These are phyloP conservation scores for Botryotinia narcissicola DNA, from an alignment of 2,329 filamentous ascomycete species.

Conservation along the genomic window DNA sequence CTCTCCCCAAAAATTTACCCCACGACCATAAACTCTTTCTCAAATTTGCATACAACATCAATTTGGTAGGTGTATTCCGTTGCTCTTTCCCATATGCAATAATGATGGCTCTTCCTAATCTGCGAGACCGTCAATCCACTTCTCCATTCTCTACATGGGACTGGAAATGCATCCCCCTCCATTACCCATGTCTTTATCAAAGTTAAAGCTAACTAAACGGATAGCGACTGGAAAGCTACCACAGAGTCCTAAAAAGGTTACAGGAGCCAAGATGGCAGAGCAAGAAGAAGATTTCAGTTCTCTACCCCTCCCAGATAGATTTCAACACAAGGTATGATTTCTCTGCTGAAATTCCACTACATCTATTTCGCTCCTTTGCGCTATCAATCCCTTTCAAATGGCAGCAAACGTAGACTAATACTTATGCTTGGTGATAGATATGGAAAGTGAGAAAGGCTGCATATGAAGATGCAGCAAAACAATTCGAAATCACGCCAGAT, in stretches of 20 bases:
- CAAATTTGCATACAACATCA: constrained; percentile 11
- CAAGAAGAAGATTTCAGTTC: constrained; percentile 79
- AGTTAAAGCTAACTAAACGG: constrained; percentile 33
- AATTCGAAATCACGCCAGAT: constrained; percentile 80
- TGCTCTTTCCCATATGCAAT: constrained; percentile 12
- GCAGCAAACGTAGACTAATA: constrained; percentile 29
- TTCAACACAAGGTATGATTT: constrained; percentile 68
- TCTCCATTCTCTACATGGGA: constrained; percentile 16
- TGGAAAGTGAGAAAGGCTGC: constrained; percentile 97
- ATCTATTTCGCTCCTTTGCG: background rate
- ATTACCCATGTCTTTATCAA: constrained; percentile 25
- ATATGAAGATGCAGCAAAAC: constrained; percentile 88
- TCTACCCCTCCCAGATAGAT: constrained; percentile 75
- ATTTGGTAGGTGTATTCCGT: constrained; percentile 7
- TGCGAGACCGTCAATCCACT: constrained; percentile 25
- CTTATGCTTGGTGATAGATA: constrained; percentile 49
- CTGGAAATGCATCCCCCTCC: constrained; percentile 28
- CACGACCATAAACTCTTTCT: constrained; percentile 20
- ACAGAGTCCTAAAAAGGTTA: constrained; percentile 25
- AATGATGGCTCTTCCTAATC: background rate
- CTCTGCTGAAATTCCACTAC: background rate
- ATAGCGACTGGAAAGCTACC: constrained; percentile 24
- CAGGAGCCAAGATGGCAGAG: constrained; percentile 63
- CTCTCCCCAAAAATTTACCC: constrained; percentile 4
- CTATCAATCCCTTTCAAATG: background rate